Evolutionary conservation across 768 basidiomycete genomes (phyloP).

Genomic region (Mycena galericulata): DNA sequence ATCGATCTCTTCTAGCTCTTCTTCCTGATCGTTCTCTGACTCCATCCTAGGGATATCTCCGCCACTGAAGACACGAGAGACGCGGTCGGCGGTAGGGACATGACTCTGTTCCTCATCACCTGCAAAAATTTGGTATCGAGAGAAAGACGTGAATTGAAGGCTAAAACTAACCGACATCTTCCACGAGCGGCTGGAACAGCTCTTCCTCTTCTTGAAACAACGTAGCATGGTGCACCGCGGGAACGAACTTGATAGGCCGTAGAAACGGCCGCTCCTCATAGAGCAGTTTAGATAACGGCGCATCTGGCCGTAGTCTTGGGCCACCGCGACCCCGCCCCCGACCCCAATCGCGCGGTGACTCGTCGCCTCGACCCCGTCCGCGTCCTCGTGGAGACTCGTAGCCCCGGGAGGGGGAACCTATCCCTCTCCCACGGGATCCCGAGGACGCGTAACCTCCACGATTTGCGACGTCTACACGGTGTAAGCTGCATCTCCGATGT

Average conservation of each 20-base stretch:
- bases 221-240: constrained; percentile 61
- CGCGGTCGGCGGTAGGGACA: constrained; percentile 77
- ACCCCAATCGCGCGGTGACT: constrained; percentile 37
- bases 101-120: constrained; percentile 65
- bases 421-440: constrained; percentile 26
- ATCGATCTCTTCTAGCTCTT: constrained; percentile 70
- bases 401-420: constrained; percentile 38
- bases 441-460: constrained; percentile 37
- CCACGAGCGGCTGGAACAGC: constrained; percentile 64
- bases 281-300: constrained; percentile 67
- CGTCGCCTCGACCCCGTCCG: constrained; percentile 18
- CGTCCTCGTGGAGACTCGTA: constrained; percentile 32
- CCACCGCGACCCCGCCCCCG: constrained; percentile 39
- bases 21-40: constrained; percentile 49
- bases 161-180: constrained; percentile 63
- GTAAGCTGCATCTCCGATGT: constrained; percentile 22
- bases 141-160: constrained; percentile 11
- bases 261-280: constrained; percentile 71
- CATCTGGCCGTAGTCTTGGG: constrained; percentile 52
- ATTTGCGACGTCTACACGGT: constrained; percentile 28
- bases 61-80: constrained; percentile 72
- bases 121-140: constrained; percentile 34
- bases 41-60: constrained; percentile 36
- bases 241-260: constrained; percentile 78
- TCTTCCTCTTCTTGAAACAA: constrained; percentile 73